These are phyloP conservation scores for Apiotrichum siamense DNA, from an alignment of 1,284 basidiomycete species.

Conservation along the genomic window DNA sequence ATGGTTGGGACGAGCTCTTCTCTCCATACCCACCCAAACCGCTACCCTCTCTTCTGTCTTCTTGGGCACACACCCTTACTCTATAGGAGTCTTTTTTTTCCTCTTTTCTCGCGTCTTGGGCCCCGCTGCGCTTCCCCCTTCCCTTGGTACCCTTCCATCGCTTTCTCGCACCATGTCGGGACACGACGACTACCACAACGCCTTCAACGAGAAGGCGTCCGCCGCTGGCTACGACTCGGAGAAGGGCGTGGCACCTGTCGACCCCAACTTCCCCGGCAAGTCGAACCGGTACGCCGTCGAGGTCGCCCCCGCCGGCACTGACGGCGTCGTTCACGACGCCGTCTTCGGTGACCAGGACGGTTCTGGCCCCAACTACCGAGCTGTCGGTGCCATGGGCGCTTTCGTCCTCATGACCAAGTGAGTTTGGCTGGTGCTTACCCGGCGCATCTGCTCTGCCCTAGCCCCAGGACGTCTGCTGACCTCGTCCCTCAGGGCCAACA, in stretches of 20 bases:
- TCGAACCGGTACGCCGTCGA: slow-evolving; percentile 10
- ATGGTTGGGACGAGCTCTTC: too few species aligned
- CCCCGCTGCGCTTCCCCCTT: too few species aligned
- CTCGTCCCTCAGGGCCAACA: slow-evolving; percentile 13
- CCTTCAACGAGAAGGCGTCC: neutral
- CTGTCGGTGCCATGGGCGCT: slow-evolving; percentile 21
- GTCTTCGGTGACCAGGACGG: slow-evolving; percentile 30
- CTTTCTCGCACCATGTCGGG: neutral
- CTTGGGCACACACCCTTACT: too few species aligned
- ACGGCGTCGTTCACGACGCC: slow-evolving; percentile 17
- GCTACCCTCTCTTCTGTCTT: too few species aligned
- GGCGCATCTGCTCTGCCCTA: too few species aligned
- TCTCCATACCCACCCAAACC: too few species aligned
- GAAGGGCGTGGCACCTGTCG: neutral
- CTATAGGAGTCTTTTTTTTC: too few species aligned
- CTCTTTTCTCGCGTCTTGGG: too few species aligned
- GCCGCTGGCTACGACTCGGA: neutral
- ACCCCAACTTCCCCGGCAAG: slow-evolving; percentile 3
- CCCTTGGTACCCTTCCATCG: neutral
- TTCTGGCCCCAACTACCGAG: slow-evolving; percentile 29
- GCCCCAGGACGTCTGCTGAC: neutral
- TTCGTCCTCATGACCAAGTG: slow-evolving; percentile 19
- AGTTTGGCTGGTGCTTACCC: too few species aligned
- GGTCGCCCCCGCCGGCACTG: slow-evolving; percentile 11
- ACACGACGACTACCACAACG: slow-evolving; percentile 1